Evolutionary conservation across 306 rosid species (phyloP).

Genomic region (Begonia peltatifolia): DNA sequence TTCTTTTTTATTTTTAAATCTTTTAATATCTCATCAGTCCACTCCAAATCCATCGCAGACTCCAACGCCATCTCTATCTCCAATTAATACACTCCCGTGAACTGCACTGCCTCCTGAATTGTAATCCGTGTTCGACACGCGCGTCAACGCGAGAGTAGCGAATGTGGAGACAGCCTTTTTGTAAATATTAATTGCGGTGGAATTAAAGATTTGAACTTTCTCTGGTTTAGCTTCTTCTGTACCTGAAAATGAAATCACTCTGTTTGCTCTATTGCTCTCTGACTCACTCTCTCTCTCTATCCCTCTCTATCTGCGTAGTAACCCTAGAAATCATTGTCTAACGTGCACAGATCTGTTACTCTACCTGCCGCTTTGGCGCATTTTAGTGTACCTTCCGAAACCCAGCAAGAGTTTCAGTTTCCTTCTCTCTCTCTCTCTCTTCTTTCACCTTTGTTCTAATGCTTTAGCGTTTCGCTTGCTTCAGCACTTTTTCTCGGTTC

Average conservation of each 20-base stretch:
- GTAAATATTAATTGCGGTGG: no score
- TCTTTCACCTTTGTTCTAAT: conserved; percentile 15
- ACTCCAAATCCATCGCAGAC: no score
- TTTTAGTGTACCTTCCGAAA: conserved; percentile 36
- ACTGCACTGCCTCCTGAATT: no score
- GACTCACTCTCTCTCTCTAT: conserved; percentile 5
- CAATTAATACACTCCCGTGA: no score
- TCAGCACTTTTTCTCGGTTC: background rate
- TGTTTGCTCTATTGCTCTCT: conserved; percentile 5
- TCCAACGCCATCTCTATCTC: no score
- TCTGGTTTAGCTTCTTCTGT: background rate
- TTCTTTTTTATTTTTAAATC: no score
- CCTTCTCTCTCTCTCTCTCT: conserved; percentile 8
- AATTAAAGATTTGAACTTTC: background rate
- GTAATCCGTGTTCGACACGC: no score
- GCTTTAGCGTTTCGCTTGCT: conserved; percentile 1
- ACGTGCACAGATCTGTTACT: conserved; percentile 31
- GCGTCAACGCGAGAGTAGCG: no score
- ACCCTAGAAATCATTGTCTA: conserved; percentile 19
- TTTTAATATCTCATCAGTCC: no score
- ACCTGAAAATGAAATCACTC: no score
- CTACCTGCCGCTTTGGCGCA: conserved; percentile 32
- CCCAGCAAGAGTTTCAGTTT: conserved; percentile 15
- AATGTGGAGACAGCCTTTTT: no score
- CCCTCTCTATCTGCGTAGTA: conserved; percentile 1